Evolutionary conservation across 2,329 filamentous ascomycete species (phyloP).

Genomic region (Colletotrichum lini): DNA sequence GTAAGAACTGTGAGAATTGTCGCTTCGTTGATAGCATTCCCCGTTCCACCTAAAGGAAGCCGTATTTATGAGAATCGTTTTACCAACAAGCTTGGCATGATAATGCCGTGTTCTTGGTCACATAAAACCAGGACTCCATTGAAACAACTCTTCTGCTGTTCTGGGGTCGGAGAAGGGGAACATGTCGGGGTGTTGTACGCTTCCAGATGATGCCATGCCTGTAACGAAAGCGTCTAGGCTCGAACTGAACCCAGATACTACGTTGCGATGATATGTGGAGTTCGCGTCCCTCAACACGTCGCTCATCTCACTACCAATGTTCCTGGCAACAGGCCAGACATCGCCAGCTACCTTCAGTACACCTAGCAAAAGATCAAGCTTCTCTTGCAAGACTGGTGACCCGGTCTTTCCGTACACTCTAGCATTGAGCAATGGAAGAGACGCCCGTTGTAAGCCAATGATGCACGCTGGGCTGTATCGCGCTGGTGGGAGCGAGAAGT

Average conservation of each 20-base stretch:
- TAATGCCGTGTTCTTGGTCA: background rate
- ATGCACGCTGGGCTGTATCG: conserved; percentile 48
- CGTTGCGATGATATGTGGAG: background rate
- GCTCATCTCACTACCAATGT: conserved; percentile 36
- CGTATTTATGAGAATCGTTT: background rate
- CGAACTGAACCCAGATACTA: conserved; percentile 4
- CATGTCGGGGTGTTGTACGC: background rate
- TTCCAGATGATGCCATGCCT: conserved; percentile 16
- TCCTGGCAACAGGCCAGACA: conserved; percentile 52
- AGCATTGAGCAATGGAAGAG: conserved; percentile 51
- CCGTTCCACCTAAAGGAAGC: background rate
- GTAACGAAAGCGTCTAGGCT: conserved; percentile 27
- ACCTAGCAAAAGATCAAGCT: conserved; percentile 49
- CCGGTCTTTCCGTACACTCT: conserved; percentile 52
- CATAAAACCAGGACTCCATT: conserved; percentile 26
- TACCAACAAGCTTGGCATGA: too few species aligned
- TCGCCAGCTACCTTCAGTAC: conserved; percentile 52
- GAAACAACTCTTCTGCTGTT: conserved; percentile 22
- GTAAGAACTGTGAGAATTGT: background rate
- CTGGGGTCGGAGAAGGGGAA: conserved; percentile 28
- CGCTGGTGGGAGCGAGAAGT: conserved; percentile 48
- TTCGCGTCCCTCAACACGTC: conserved; percentile 27
- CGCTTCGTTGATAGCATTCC: background rate
- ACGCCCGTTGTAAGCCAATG: conserved; percentile 46
- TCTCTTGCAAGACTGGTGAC: conserved; percentile 50